Conservation (phyloP, 2,329 filamentous ascomycete genomes). For the Aulographum hederae region DNA sequence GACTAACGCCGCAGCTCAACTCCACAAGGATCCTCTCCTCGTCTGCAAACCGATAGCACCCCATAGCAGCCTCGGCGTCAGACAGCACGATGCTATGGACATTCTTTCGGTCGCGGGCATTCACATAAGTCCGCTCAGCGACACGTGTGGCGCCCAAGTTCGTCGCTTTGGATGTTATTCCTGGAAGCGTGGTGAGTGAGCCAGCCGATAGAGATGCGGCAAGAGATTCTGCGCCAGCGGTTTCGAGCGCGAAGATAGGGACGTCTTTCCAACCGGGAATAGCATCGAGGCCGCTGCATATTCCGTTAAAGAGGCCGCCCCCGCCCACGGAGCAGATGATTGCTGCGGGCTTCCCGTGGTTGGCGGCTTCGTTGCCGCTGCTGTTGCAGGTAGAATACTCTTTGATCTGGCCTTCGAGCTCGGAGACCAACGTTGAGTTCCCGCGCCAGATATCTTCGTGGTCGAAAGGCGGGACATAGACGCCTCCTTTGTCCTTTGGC, state of each 20-base stretch:
- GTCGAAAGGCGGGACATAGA: slow-evolving; percentile 56
- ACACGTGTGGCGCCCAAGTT: slow-evolving; percentile 60
- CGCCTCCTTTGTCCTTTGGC: slow-evolving; percentile 27
- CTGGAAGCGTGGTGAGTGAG: slow-evolving; percentile 41
- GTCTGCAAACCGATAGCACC: slow-evolving; percentile 58
- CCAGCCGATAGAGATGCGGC: slow-evolving; percentile 39
- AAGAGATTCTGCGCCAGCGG: slow-evolving; percentile 53
- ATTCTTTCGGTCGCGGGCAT: slow-evolving; percentile 28
- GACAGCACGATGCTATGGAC: slow-evolving; percentile 45
- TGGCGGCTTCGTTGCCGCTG: slow-evolving; percentile 5
- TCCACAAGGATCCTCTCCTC: slow-evolving; percentile 72
- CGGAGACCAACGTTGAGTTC: slow-evolving; percentile 38
- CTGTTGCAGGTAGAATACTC: not conserved
- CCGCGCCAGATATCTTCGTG: slow-evolving; percentile 48
- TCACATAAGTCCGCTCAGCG: slow-evolving; percentile 46
- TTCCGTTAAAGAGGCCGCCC: slow-evolving; percentile 54
- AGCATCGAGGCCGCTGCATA: slow-evolving; percentile 49
- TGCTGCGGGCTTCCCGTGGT: slow-evolving; percentile 35
- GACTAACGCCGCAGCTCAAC: slow-evolving; percentile 63
- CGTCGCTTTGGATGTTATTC: slow-evolving; percentile 59
- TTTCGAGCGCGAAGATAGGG: slow-evolving; percentile 57
- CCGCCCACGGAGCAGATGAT: slow-evolving; percentile 58
- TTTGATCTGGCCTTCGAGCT: slow-evolving; percentile 24
- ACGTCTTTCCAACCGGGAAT: slow-evolving; percentile 14
- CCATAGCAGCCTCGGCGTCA: slow-evolving; percentile 65